Percentiles rank a stretch among this genome's conserved stretches.
Conservation (phyloP, 2,329 filamentous ascomycete species). For the Epichloe hybrida region DNA sequence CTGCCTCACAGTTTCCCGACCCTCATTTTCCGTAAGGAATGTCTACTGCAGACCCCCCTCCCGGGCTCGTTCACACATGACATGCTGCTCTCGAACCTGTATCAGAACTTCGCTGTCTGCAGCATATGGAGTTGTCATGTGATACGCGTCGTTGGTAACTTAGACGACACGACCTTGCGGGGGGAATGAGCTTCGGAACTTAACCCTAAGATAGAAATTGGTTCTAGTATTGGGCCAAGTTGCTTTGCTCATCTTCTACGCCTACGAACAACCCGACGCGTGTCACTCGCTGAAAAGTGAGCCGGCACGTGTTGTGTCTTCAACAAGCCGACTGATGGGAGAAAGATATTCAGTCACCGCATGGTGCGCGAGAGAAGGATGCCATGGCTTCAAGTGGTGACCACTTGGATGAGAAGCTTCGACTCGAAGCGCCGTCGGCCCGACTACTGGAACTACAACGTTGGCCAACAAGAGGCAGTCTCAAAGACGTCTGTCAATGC, state of each 20-base stretch:
- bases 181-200: slow-evolving; percentile 69
- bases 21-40: slow-evolving; percentile 57
- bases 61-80: slow-evolving; percentile 24
- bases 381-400: slow-evolving; percentile 45
- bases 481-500: slow-evolving; percentile 18
- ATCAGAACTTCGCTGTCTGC: slow-evolving; percentile 37
- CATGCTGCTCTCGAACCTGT: slow-evolving; percentile 51
- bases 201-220: slow-evolving; percentile 84
- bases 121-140: slow-evolving; percentile 30
- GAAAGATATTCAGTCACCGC: slow-evolving; percentile 43
- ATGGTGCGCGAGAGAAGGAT: slow-evolving; percentile 41
- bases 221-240: slow-evolving; percentile 62
- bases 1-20: slow-evolving; percentile 70
- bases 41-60: slow-evolving; percentile 34
- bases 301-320: slow-evolving; percentile 18
- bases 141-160: slow-evolving; percentile 22
- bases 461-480: slow-evolving; percentile 32
- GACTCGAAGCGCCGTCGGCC: slow-evolving; percentile 60
- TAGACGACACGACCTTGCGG: slow-evolving; percentile 28
- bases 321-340: slow-evolving; percentile 32
- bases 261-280: slow-evolving; percentile 18
- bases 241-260: slow-evolving; percentile 57
- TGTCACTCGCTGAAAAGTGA: slow-evolving; percentile 38
- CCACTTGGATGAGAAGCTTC: slow-evolving; percentile 58
- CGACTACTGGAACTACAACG: slow-evolving; percentile 49